These are phyloP conservation scores for Planoprotostelium fungivorum DNA, from an alignment of 78 protist species.

Conservation along the genomic window DNA sequence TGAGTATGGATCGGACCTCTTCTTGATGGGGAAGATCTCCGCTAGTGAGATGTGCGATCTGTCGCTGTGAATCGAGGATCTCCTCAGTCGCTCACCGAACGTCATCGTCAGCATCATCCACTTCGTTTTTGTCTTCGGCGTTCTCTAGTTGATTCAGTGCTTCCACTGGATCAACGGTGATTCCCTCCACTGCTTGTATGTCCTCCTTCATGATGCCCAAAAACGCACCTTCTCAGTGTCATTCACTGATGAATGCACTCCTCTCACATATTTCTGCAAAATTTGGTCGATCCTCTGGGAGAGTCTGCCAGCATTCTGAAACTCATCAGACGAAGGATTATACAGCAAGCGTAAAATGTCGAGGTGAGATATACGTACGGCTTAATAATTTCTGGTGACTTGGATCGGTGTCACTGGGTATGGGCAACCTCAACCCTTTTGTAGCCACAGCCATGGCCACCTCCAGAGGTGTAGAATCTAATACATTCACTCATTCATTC, in stretches of 20 bases:
- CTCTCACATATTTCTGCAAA: not conserved
- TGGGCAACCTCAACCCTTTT: not conserved
- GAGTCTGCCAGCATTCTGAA: not conserved
- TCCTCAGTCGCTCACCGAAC: no score
- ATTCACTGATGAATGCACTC: not conserved
- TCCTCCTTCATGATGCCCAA: not conserved
- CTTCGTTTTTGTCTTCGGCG: not conserved
- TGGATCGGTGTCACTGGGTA: not conserved
- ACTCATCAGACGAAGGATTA: not conserved
- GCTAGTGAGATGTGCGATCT: no score
- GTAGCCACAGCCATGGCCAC: not conserved
- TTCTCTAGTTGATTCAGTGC: not conserved
- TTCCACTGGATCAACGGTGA: not conserved
- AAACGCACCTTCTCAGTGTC: not conserved
- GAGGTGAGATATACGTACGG: not conserved
- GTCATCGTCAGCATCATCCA: no score
- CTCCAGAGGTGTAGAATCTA: not conserved
- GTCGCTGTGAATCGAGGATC: no score
- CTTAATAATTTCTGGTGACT: not conserved
- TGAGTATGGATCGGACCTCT: no score
- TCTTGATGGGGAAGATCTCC: no score
- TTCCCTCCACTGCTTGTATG: not conserved
- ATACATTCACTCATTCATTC: no score
- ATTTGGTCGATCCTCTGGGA: not conserved
- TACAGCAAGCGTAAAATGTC: not conserved